Evolutionary conservation across 805 yeast species (phyloP), one percentile per base, ranked within the genome.

Genomic region (Starmerella vaccinii): DNA sequence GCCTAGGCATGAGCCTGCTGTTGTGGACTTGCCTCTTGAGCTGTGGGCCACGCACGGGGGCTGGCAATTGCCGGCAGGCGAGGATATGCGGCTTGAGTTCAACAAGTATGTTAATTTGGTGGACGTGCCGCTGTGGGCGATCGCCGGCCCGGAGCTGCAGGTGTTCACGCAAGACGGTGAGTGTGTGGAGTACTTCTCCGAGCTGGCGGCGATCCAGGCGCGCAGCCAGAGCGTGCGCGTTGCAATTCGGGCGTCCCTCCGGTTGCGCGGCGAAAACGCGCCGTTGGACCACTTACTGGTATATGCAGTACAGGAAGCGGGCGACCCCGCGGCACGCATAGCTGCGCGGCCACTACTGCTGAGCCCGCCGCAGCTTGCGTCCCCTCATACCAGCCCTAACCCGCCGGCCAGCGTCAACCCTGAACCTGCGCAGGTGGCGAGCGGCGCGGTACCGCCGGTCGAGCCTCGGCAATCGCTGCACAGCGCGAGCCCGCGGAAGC

Each of bases 161-260:
- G 57, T 60, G 13, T 40, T 52, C 39, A 32, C 61, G 16, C 44
- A 40, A 10, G 50, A 52, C 32, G 33, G 44, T 9, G 21, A 4
- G 2, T 39, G 56, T 9, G 34, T 21, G 19, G 30, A 24, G 27
- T 59, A 37, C 32, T 59, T 60, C 42, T 32, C 50, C 10, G 51
- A 59, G 43, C 40, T 60, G 29, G 53, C 58, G 0, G 52, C 52
- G n/a, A n/a, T n/a, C n/a, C n/a, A n/a, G n/a, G n/a, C n/a, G n/a
- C n/a, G n/a, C n/a, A n/a, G n/a, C n/a, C n/a, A n/a, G n/a, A n/a
- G n/a, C 33, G 45, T 27, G 16, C 19, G n/a, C 21, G 32, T 43
- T 1, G 47, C 55, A 8, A 15, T 50, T 19, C 22, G 46, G 15
- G 24, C 43, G 44, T 7, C 32, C 32, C 16, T 23, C 18, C 18